Percentiles rank a stretch among this genome's conserved stretches.
These are phyloP conservation scores for Jackrogersella multiformis DNA, from an alignment of 495 filamentous ascomycete species.

Conservation along the genomic window DNA sequence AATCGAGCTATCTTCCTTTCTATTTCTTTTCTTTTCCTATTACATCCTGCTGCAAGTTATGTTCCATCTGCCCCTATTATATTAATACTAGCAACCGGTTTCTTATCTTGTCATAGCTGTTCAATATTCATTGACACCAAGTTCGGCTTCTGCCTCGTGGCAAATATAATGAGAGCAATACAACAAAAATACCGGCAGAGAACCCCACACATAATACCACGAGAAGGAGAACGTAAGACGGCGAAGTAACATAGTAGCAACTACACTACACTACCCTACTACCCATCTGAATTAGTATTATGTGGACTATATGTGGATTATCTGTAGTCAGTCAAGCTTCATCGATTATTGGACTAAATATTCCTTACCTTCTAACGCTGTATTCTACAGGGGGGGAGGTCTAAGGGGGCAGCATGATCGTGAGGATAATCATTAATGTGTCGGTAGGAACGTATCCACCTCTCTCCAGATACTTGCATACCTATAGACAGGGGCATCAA, in stretches of 20 bases:
- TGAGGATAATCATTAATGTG: no score
- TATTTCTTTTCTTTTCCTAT: not conserved
- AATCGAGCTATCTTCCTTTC: not conserved
- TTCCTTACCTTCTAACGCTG: not conserved
- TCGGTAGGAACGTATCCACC: no score
- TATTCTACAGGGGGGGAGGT: not conserved
- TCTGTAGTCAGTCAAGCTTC: conserved; percentile 32
- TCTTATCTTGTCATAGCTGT: not conserved
- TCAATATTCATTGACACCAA: not conserved
- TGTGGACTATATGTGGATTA: conserved; percentile 8
- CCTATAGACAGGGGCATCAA: not conserved
- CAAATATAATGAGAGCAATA: conserved; percentile 1
- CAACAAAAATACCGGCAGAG: not conserved
- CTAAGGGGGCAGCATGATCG: no score
- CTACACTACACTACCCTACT: no score
- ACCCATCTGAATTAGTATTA: not conserved
- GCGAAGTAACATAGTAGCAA: not conserved
- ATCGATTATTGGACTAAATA: not conserved
- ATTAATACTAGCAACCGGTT: not conserved
- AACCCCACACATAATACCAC: not conserved
- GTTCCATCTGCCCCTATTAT: not conserved
- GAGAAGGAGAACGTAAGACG: not conserved
- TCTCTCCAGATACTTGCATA: not conserved
- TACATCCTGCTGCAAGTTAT: not conserved
- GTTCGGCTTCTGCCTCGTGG: not conserved